Evolutionary conservation across 345 rosid species (phyloP).

Genomic region (Schrenkiella parvula): DNA sequence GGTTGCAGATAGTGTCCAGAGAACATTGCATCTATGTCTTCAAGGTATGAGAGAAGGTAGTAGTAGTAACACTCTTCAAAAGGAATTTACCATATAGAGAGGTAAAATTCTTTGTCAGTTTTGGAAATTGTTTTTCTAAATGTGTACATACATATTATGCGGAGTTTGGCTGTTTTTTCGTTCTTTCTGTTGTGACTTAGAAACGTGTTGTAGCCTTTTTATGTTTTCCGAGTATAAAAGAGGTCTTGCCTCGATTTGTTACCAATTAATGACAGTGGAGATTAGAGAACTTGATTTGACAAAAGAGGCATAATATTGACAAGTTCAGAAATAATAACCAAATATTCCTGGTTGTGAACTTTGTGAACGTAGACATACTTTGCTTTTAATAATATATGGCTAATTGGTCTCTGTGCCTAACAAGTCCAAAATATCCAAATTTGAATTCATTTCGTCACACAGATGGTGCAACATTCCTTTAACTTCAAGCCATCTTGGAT

Average conservation of each 20-base stretch:
- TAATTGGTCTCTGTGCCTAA: constrained; percentile 1
- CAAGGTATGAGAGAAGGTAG: constrained; percentile 71
- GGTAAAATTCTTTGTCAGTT: constrained; percentile 14
- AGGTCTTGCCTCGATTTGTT: background rate
- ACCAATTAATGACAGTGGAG: background rate
- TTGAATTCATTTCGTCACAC: constrained; percentile 35
- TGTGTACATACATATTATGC: constrained; percentile 23
- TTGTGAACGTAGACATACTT: background rate
- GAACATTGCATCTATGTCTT: constrained; percentile 55
- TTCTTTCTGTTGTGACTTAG: background rate
- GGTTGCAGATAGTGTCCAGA: constrained; percentile 84
- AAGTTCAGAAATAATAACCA: background rate
- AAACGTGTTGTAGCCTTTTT: constrained; percentile 1
- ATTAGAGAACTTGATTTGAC: background rate
- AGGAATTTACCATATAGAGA: constrained; percentile 21
- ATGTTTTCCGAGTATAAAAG: background rate
- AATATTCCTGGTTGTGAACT: background rate
- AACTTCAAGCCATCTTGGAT: constrained; percentile 41
- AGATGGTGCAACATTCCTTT: constrained; percentile 28
- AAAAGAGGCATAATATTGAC: background rate
- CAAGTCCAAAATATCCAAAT: background rate
- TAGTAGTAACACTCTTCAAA: constrained; percentile 37
- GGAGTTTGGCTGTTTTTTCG: background rate
- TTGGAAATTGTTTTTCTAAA: constrained; percentile 7
- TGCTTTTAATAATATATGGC: too few species aligned